Evolutionary conservation across 2,329 filamentous ascomycete species (phyloP), one percentile per base, ranked within the genome.

Genomic region (Fusarium denticulatum): DNA sequence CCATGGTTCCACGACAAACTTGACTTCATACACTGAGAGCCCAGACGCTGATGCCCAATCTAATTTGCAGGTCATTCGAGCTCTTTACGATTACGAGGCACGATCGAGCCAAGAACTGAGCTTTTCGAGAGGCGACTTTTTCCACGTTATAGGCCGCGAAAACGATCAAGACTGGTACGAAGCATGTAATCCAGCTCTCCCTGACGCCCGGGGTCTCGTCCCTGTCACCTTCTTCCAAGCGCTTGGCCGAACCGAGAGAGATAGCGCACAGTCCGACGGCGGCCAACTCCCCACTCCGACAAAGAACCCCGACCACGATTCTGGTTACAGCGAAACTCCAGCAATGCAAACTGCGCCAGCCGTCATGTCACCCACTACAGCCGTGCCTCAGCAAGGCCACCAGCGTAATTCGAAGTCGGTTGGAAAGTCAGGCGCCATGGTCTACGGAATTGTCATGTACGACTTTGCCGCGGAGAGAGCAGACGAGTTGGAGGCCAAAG

Each of bases 121-220:
- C 81, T 99, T 99, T 84, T 94, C 92, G 75, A 93, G 94, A 81
- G 96, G 96, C 80, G 96, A 99, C 82, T 99, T 98, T 83, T 96
- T 99, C 82, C 96, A 98, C 86, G 96, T 99, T 74, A 96, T 98
- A 82, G 94, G 94, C 79, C 93, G 96, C 82, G 96, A 98, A 85
- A 92, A 98, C 86, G 96, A 98, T 81, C 85, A 87, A 45, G 94
- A 98, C 81, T 99, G 96, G 96, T 99, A 98, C 88, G 96, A 98
- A 84, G 96, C 96, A 63, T 98, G 95, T 87, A 99, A 99, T 81
- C 96, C 96, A 69, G 90, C 93, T 57, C 87, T 97, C 74, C 94
- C 93, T 79, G 93, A 93, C 83, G 94, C 94, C 57, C 91, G 95
- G 75, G 96, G 96, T 70, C 89, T 99, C 69, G 96, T 99, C 49